A percentile compares a stretch with the other conserved stretches of the same genome.
Conservation (phyloP, 1,284 basidiomycete species). For the Clitocybe nebularis region DNA sequence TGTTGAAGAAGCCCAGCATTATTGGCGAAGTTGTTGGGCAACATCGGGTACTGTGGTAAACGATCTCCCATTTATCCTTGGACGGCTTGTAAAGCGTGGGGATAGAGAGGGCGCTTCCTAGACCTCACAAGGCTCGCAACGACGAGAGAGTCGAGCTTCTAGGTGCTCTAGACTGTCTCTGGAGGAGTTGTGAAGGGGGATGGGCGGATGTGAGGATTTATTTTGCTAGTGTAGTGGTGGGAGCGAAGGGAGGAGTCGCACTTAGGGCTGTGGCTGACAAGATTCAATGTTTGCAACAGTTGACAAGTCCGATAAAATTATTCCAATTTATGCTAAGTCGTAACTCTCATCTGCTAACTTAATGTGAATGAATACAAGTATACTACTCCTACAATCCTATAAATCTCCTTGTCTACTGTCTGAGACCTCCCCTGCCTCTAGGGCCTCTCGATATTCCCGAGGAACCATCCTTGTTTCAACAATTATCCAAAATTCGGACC, state of each 20-base stretch:
- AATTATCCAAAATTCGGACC: too few relatives aligned
- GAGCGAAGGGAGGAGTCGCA: slow-evolving; percentile 39
- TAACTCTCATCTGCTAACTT: slow-evolving; percentile 1
- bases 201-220: slow-evolving; percentile 11
- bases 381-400: too few relatives aligned
- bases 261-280: slow-evolving; percentile 38
- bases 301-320: too few relatives aligned
- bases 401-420: too few relatives aligned
- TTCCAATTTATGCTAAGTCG: slow-evolving; percentile 8
- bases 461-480: too few relatives aligned
- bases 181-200: slow-evolving; percentile 12
- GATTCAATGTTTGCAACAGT: slow-evolving; percentile 31
- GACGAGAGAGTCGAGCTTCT: slow-evolving; percentile 18
- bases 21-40: slow-evolving; percentile 42
- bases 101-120: slow-evolving; percentile 17
- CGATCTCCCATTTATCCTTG: slow-evolving; percentile 58
- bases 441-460: too few relatives aligned
- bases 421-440: too few relatives aligned
- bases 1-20: slow-evolving; percentile 43
- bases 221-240: slow-evolving; percentile 33
- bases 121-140: slow-evolving; percentile 14
- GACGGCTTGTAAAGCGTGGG: slow-evolving; percentile 23
- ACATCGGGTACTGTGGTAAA: slow-evolving; percentile 45
- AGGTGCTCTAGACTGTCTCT: slow-evolving; percentile 2
- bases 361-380: background rate